Base-by-base conservation (phyloP, 179 eudicot genomes). In the Patellifolia procumbens region DNA sequence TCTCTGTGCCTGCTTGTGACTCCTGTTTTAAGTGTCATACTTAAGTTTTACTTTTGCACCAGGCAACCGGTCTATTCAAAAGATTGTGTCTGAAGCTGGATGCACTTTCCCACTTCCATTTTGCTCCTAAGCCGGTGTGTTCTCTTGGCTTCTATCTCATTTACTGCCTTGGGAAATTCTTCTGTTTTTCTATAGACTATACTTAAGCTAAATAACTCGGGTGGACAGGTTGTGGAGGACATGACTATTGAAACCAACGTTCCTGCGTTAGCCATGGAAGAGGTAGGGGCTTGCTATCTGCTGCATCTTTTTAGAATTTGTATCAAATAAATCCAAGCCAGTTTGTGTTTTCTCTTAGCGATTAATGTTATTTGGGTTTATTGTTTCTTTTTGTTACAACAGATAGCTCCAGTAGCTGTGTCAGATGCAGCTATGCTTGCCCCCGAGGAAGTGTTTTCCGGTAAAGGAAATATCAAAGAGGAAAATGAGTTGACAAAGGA, bases 351-450 rank as follows among this genome's bases (percentile, higher is more conserved):
- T 51, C 31, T 32, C 8, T 45, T 49, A 19, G 74, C 19, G 26
- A 51, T 72, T 12, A 39, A 43, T 64, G 12, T 20, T 78, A 8
- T 45, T n/a, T 31, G 43, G 3, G 24, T 65, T 32, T 7, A 28
- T 42, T 29, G 20, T 52, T 24, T 74, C 70, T 53, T 24, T 74
- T 76, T 19, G n/a, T n/a, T n/a, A 68, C 83, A n/a, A 65, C 86
- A 95, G 99, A 80, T 95, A 74, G 97, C 95, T 51, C 95, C 97
- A 55, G 48, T 95, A 79, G 99, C 97, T 19, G 95, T 88, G 34
- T 95, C 99, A 20, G 99, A 95, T 84, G 97, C 95, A 13, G 97
- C 97, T 84, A 92, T 95, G 99, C 90, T 95, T 74, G 99, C 97
- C 48, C 99, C 97, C 34, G 95, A 95, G 81, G 99, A 95, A 85